phyloP scores from a whole-genome alignment of 106 monocot genomes.

The Apostasia ramifera region DNA sequence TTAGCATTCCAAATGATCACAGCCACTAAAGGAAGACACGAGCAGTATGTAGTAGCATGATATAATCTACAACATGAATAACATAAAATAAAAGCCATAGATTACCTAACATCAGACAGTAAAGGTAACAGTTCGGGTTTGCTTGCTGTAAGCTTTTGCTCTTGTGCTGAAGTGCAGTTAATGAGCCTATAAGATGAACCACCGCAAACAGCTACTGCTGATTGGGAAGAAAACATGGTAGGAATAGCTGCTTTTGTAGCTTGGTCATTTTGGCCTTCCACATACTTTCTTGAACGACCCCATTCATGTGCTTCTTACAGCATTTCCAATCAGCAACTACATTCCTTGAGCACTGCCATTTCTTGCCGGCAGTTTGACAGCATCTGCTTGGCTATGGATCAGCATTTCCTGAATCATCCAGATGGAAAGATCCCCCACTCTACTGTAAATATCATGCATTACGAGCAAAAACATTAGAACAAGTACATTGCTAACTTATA shows the following conservation, averaged over 20 bases:
- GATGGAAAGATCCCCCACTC: constrained; percentile 64
- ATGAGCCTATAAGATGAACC: no score
- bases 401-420: constrained; percentile 49
- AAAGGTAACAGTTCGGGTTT: no score
- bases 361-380: constrained; percentile 86
- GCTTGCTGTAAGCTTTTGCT: no score
- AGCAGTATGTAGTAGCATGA: no score
- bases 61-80: no score
- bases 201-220: constrained; percentile 9
- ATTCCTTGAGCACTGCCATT: constrained; percentile 91
- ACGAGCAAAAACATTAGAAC: background rate
- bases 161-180: no score
- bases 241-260: constrained; percentile 33
- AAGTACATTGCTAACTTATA: background rate
- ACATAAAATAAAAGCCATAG: no score
- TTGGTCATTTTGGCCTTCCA: constrained; percentile 79
- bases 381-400: constrained; percentile 85
- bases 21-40: no score
- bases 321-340: constrained; percentile 79
- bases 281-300: constrained; percentile 99
- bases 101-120: no score
- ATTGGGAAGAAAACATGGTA: constrained; percentile 23
- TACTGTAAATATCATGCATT: constrained; percentile 21
- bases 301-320: constrained; percentile 87
- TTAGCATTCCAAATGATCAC: no score